Base-by-base conservation (phyloP, 208 protist genomes). In the Trypanosoma melophagium region DNA sequence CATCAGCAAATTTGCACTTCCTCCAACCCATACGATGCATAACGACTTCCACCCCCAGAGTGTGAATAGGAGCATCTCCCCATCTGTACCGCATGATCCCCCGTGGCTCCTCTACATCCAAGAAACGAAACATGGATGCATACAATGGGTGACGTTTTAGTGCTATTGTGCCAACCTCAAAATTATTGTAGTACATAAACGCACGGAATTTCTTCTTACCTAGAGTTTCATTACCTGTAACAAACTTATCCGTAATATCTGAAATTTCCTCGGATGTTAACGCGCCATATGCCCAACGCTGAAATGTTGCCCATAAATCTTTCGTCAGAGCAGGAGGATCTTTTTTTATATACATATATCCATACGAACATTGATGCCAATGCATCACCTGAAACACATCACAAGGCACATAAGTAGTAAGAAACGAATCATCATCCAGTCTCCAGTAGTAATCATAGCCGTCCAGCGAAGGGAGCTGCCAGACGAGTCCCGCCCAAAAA, bases 161-260 rank as follows among this genome's bases (percentile, higher is more conserved):
- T 5, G 28, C 28, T 35, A 35, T 35, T 35, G 49, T 53, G 17
- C 49, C 49, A 24, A 53, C 2, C 8, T 53, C 49, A 21, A 53
- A 53, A 22, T 53, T 22, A 24, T 53, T 53, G 10, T 53, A 53
- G 49, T 28, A 53, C 49, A 53, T 21, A 13, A 53, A 13, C n/a
- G 17, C 19, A 10, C 16, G 17, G 22, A 22, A 22, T 22, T 21
- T 22, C 49, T 21, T 53, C 49, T 53, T 53, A 9, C 49, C 49
- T 21, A 13, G 8, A 13, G 19, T 53, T 21, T 10, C 17, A 24
- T 53, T 53, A n/a, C 8, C 49, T 24, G 49, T 22, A 12, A 53
- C 49, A 21, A 53, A 21, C 49, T 21, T 53, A 21, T 14, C 49
- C 7, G n/a, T 21, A 53, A 53, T 14, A 24, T 4, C 49, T 1